These are phyloP conservation scores for Grosmannia penicillata DNA, from an alignment of 2,329 filamentous ascomycete species.

Conservation along the genomic window DNA sequence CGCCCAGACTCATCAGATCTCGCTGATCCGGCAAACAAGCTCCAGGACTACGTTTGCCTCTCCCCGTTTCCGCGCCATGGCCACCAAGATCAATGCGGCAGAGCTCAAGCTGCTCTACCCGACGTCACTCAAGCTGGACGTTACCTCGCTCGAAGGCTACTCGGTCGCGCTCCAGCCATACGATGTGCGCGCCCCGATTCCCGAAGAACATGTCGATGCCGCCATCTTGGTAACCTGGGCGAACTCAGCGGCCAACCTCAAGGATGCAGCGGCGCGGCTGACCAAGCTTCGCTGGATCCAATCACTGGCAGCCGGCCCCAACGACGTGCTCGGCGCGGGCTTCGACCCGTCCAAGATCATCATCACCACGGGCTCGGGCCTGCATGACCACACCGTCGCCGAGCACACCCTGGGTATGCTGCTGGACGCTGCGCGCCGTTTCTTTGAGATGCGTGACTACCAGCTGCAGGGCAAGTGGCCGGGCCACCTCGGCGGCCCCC, in stretches of 20 bases:
- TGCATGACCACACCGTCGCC: constrained; percentile 32
- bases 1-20: not conserved
- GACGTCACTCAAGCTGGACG: constrained; percentile 13
- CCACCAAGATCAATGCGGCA: not conserved
- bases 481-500: constrained; percentile 27
- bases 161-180: constrained; percentile 14
- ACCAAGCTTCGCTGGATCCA: constrained; percentile 32
- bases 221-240: constrained; percentile 30
- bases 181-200: constrained; percentile 25
- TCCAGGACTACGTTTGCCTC: not conserved
- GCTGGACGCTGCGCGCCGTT: constrained; percentile 21
- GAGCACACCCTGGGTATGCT: constrained; percentile 31
- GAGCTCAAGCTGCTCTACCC: constrained; percentile 14
- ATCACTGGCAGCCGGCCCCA: constrained; percentile 32
- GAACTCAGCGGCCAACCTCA: constrained; percentile 26
- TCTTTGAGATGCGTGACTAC: constrained; percentile 30
- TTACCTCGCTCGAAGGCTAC: constrained; percentile 11
- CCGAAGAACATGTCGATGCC: constrained; percentile 27
- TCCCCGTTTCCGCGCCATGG: not conserved
- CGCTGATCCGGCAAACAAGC: not conserved
- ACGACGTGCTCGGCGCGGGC: constrained; percentile 31
- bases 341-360: constrained; percentile 22
- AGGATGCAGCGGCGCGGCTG: constrained; percentile 26
- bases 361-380: constrained; percentile 29
- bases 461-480: constrained; percentile 29